Base-by-base conservation (phyloP, 176 grass and related monocot genomes). In the Zea luxurians region DNA sequence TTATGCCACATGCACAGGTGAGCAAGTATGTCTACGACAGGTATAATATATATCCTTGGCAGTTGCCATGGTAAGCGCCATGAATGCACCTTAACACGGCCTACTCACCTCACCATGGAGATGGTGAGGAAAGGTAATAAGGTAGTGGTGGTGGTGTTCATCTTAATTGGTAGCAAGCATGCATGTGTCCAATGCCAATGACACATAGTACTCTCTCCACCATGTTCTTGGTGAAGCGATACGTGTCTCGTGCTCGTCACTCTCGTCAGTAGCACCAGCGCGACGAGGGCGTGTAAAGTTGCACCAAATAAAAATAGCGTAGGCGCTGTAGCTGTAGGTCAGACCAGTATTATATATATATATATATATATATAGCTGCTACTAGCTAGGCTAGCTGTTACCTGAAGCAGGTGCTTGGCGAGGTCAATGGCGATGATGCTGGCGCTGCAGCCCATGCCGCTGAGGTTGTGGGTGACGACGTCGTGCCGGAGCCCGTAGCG, bases 381-480 rank as follows among this genome's bases (percentile, higher is more conserved):
- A 55, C 53, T n/a, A n/a, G n/a, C n/a, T n/a, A 38, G 37, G 4
- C 2, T 46, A 10, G 3, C 2, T 53, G 5, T 13, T 55, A 55
- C 53, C 90, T 92, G 87, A 57, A 96, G 89, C n/a, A 92, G 80
- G 55, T 81, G 81, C 13, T 82, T 85, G 50, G 89, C 89, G 40
- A 92, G 87, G 63, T 96, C 93, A 13, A 96, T 79, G 66, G 90
- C 80, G 71, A 97, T 86, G 68, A 90, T 63, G 41, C 93, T 85
- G 6, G 93, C 85, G 70, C 90, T 97, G 77, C 93, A 97, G 0
- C 93, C 93, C 93, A 97, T 93, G 45, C 93, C 90, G 47, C 76
- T 85, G 46, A 97, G 88, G 83, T 88, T 97, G 42, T 96, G 90
- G 4, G 43, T 71, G 61, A 87, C 64, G 18, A 90, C 75, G 40